Evolutionary conservation across 345 rosid species (phyloP), one percentile per base, ranked within the genome.

Genomic region (Brassica incana): DNA sequence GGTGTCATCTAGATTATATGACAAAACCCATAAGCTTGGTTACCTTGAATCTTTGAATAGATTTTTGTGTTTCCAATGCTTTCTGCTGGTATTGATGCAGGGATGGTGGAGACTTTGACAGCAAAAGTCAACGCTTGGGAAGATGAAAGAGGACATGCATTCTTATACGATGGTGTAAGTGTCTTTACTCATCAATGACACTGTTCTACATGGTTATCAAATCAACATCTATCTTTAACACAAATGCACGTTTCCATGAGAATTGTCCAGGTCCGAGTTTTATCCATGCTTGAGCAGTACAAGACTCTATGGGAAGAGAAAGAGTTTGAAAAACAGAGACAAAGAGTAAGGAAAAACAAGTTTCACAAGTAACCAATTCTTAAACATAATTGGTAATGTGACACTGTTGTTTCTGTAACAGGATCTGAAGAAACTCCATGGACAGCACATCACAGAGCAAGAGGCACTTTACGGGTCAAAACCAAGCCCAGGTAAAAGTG

Each of bases 81-180:
- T 67, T 74, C 38, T 63, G 23, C 36, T 78, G 80, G 60, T 66
- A 5, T 60, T 78, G 75, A 77, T 77, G 80, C 85, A 92, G 92
- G 82, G 65, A 84, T 88, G 88, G 85, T 89, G 69, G 94, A 90
- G 60, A 77, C 86, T 56, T 69, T 88, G 83, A 82, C 80, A 32
- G 74, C 86, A 67, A 89, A 86, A 85, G 83, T 77, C 65, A 77
- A 14, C 10, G 87, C 85, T 20, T 89, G 97, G 97, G 95, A 92
- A 78, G 81, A 77, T 43, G 95, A 89, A 81, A 87, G 83, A 80
- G 91, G 88, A 52, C 69, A 25, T n/a, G 85, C 85, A 7, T 92
- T 92, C 84, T 82, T 84, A 58, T 92, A 89, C 59, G 95, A 92
- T 73, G 92, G 93, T 75, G 97, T 92, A 88, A 89, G 97, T 65